Conservation (phyloP, 768 basidiomycete species). For the Pluteus cervinus region DNA sequence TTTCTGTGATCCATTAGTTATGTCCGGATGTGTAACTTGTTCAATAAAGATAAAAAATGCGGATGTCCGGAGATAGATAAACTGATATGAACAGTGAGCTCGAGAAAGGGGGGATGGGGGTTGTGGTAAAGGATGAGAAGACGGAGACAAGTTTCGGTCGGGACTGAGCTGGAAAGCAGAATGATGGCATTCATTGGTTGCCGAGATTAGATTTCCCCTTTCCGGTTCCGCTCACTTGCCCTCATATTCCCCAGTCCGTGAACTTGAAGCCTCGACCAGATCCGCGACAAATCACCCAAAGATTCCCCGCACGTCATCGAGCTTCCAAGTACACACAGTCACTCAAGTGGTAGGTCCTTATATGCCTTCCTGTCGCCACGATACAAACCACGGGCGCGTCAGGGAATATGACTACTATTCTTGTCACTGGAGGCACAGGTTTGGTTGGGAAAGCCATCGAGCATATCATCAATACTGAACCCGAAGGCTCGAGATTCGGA, state of each 20-base stretch:
- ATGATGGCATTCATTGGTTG: background rate
- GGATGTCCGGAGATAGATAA: slow-evolving; percentile 1
- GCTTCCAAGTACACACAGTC: background rate
- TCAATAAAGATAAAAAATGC: no score
- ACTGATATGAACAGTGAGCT: slow-evolving; percentile 1
- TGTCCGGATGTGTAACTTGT: no score
- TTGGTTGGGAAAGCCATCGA: slow-evolving; percentile 85
- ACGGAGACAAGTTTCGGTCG: background rate
- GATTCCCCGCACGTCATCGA: slow-evolving; percentile 3
- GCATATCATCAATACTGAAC: slow-evolving; percentile 73
- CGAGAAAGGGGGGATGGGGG: slow-evolving; percentile 7
- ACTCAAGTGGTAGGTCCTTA: no score
- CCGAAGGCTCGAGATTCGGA: slow-evolving; percentile 73
- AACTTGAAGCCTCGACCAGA: background rate
- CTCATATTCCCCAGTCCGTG: background rate
- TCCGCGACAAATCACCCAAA: background rate
- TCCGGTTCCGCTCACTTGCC: background rate
- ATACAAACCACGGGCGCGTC: no score
- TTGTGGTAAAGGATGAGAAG: no score
- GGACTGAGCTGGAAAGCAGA: slow-evolving; percentile 1
- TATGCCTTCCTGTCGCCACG: no score
- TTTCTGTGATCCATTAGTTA: slow-evolving; percentile 41
- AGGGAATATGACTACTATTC: slow-evolving; percentile 50
- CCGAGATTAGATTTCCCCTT: background rate
- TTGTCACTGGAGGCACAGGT: slow-evolving; percentile 83